Evolutionary conservation across 495 filamentous ascomycete species (phyloP).

Genomic region (Collariella sp.): DNA sequence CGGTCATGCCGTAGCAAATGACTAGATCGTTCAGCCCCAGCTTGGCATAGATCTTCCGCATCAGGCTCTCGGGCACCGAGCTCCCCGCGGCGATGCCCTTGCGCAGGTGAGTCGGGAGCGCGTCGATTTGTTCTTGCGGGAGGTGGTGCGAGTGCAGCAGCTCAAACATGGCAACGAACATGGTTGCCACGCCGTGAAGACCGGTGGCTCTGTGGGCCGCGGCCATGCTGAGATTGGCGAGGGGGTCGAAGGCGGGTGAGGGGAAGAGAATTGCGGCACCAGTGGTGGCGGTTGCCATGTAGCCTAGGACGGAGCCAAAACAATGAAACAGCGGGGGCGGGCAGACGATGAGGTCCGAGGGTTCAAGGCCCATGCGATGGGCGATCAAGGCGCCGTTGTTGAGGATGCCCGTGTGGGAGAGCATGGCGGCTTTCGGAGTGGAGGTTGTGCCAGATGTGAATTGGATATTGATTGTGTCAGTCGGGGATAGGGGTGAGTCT

Average conservation of each 20-base stretch:
- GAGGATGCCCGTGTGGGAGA: conserved; percentile 74
- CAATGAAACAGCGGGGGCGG: conserved; percentile 69
- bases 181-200: conserved; percentile 88
- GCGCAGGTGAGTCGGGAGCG: conserved; percentile 56
- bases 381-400: conserved; percentile 71
- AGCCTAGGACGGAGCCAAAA: conserved; percentile 84
- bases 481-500: conserved; percentile 44
- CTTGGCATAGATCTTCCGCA: conserved; percentile 67
- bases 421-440: conserved; percentile 82
- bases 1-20: conserved; percentile 98
- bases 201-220: conserved; percentile 73
- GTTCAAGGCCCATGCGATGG: conserved; percentile 55
- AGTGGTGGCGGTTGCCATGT: conserved; percentile 89
- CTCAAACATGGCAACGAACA: conserved; percentile 86
- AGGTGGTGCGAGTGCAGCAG: conserved; percentile 44
- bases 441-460: conserved; percentile 93
- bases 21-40: conserved; percentile 79
- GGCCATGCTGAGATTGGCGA: conserved; percentile 58
- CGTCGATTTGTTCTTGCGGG: conserved; percentile 30
- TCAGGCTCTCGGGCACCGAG: conserved; percentile 71
- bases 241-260: conserved; percentile 75
- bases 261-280: conserved; percentile 81
- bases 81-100: conserved; percentile 92
- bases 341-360: conserved; percentile 57
- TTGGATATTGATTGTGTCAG: conserved; percentile 88